Conservation (phyloP, 129 eudicot genomes). For the Calendula officinalis region DNA sequence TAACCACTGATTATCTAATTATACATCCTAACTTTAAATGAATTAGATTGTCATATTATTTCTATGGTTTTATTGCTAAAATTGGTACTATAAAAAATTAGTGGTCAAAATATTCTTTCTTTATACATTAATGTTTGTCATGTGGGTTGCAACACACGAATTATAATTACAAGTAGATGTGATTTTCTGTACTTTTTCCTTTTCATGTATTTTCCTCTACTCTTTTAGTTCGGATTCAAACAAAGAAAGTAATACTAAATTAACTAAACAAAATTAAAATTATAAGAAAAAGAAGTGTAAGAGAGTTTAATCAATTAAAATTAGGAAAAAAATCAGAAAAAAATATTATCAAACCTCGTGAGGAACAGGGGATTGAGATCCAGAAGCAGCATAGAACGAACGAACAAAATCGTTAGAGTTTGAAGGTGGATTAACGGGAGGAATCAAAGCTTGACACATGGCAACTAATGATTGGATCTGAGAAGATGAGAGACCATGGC, state of each 20-base stretch:
- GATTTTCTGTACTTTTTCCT: no score
- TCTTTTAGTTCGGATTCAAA: neutral
- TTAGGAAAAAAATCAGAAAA: neutral
- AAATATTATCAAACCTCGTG: conserved; percentile 75
- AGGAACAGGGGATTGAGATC: conserved; percentile 46
- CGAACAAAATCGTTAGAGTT: conserved; percentile 14
- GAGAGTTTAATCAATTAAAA: neutral
- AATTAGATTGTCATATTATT: no score
- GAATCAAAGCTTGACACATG: conserved; percentile 63
- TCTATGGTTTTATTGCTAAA: no score
- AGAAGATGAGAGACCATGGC: conserved; percentile 69
- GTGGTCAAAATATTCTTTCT: no score
- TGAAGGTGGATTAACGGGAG: conserved; percentile 40
- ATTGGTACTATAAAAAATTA: no score
- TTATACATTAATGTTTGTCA: no score
- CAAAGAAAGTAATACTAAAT: neutral
- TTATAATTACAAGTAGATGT: no score
- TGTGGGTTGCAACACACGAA: no score
- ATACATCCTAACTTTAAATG: no score
- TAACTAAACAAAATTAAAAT: neutral
- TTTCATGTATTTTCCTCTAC: neutral
- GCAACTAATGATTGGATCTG: conserved; percentile 70
- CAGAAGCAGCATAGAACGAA: conserved; percentile 41
- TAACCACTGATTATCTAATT: no score
- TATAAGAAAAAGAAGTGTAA: neutral